Conservation (phyloP, 139 green algal species). For the Haematococcus lacustris region DNA sequence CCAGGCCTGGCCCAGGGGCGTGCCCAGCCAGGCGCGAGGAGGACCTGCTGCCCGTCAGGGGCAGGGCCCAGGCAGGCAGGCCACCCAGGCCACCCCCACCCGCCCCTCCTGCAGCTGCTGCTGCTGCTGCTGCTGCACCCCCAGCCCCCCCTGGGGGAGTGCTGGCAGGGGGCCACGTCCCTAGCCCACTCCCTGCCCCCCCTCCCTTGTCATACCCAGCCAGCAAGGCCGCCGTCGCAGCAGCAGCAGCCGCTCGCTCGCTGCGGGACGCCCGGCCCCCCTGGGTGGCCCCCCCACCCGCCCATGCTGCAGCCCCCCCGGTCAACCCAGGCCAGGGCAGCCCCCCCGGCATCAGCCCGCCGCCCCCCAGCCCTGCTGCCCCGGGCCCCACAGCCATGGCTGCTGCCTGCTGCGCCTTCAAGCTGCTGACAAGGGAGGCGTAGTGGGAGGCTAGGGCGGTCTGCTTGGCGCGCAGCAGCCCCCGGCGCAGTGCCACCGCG, state of each 20-base stretch:
- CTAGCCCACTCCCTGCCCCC: not conserved
- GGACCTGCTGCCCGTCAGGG: not conserved
- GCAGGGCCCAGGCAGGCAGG: not conserved
- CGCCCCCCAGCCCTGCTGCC: too few species aligned
- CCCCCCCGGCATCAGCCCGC: too few species aligned
- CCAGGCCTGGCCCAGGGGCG: not conserved
- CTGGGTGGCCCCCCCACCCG: too few species aligned
- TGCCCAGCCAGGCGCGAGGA: too few species aligned
- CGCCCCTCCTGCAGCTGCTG: not conserved
- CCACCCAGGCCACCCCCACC: not conserved
- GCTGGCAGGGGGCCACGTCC: not conserved
- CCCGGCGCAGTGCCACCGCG: too few species aligned
- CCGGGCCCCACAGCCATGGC: too few species aligned
- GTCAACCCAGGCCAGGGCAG: not conserved
- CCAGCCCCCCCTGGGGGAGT: not conserved
- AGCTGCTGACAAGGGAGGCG: too few species aligned
- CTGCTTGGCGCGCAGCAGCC: too few species aligned
- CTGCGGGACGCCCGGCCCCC: too few species aligned
- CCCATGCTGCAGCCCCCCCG: too few species aligned
- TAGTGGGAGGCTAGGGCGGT: too few species aligned
- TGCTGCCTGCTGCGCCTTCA: too few species aligned
- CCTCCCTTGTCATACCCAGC: not conserved
- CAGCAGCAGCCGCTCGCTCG: not conserved
- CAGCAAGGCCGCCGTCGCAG: not conserved
- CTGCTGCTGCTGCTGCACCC: not conserved